Evolutionary conservation across 2,329 filamentous ascomycete species (phyloP), one percentile per base, ranked within the genome.

Genomic region (Neophaeococcomyces mojaviensis): DNA sequence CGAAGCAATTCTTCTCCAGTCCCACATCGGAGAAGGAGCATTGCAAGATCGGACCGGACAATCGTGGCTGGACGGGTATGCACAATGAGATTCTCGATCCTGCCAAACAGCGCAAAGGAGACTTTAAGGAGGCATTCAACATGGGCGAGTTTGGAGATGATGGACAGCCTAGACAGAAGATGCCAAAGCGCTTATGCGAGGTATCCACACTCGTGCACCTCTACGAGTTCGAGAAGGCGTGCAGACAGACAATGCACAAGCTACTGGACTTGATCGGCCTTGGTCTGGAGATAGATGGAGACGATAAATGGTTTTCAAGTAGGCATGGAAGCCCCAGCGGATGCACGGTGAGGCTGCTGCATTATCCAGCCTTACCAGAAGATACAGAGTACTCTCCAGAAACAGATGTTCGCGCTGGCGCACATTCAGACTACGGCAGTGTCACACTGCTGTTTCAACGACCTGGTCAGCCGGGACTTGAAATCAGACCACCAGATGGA

Each of bases 41-140:
- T 59, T 94, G 82, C 60, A 77, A 77, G 9, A 94, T 96, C 52
- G 74, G 80, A 57, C 79, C 80, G 22, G 75, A 75, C 70, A 97
- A 97, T 61, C 79, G 81, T 34, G 92, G 90, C 49, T 98, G 89
- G 88, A 79, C 85, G 1, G 81, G 80, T 13, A 89, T 94, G 84
- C 84, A 90, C 59, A 79, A 80, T 10, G 90, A 98, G 68, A 90
- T 84, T 0, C 70, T 97, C 9, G 90, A 97, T 62, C 88, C 89
- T 2, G 79, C 81, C 55, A 80, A 81, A 46, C 88, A 96, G 64
- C 79, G 81, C 64, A 86, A 85, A 72, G 59, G 87, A 13, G 88
- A 95, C 60, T 88, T 87, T 57, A 95, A 95, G 73, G 87, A 95
- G 86, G 88, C 84, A 31, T 90, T 97, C 74, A 98, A 97, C 69